These are phyloP conservation scores for Fragilariopsis cylindrus DNA, from an alignment of 108 stramenopile genomes.

Conservation along the genomic window DNA sequence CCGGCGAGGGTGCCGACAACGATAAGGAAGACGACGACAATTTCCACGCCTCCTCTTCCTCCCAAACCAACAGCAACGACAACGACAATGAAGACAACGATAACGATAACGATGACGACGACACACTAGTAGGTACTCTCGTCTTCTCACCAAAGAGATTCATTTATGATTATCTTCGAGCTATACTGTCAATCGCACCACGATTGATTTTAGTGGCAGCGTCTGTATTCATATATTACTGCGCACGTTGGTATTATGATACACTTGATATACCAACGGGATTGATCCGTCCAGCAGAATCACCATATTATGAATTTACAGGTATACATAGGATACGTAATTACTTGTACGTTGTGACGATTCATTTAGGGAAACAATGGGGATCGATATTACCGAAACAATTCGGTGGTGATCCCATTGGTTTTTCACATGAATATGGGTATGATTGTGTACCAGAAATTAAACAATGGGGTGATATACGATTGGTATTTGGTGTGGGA, in stretches of 20 bases:
- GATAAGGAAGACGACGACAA: background rate
- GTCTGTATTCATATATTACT: conserved; percentile 41
- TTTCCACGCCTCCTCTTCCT: too few species aligned
- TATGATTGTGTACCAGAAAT: conserved; percentile 72
- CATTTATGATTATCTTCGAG: conserved; percentile 20
- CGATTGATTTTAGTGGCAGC: conserved; percentile 48
- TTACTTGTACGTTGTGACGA: conserved; percentile 62
- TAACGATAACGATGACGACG: background rate
- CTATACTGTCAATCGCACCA: conserved; percentile 22
- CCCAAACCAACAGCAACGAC: background rate
- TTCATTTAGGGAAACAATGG: conserved; percentile 62
- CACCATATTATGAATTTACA: conserved; percentile 66
- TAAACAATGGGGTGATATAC: conserved; percentile 46
- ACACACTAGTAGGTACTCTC: background rate
- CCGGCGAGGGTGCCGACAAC: background rate
- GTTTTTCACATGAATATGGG: conserved; percentile 85
- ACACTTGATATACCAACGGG: conserved; percentile 72
- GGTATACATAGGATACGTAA: conserved; percentile 51
- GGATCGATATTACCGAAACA: conserved; percentile 31
- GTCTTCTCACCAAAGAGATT: background rate
- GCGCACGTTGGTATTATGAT: conserved; percentile 51
- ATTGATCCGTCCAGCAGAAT: conserved; percentile 83
- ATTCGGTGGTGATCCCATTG: conserved; percentile 46
- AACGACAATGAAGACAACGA: background rate
- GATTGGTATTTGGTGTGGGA: conserved; percentile 38